Base-by-base conservation (phyloP, 306 rosid species). In the Biancaea sappan region DNA sequence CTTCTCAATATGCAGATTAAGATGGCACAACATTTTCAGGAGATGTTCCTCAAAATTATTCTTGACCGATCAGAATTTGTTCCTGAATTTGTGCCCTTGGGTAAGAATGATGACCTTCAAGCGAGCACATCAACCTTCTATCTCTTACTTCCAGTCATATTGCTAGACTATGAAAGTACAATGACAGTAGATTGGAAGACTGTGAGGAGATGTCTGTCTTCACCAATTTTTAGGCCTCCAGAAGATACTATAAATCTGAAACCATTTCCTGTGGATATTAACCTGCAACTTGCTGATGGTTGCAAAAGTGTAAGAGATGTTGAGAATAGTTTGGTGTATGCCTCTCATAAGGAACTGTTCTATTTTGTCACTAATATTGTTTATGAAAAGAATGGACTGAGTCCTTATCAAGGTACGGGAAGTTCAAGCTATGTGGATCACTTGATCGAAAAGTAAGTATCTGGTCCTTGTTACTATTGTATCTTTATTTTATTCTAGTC, bases 11-110 rank as follows among this genome's bases (percentile, higher is more conserved):
- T 81, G 74, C 91, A 94, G 98, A 90, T 91, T 66, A 71, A 57
- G 80, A 81, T 84, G 84, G 96, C 98, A 24, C 85, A 90, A 74
- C 75, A 77, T n/a, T 91, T 94, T 84, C 98, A 94, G 83, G 95
- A 91, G 83, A 91, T 91, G 96, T 91, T 83, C 78, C 97, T 91
- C 64, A 94, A 88, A 87, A 69, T 91, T 83, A 83, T 88, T 66
- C 94, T 94, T 69, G 97, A 94, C 51, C 88, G 98, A 81, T 63
- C 25, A 63, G 89, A 91, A 77, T 94, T 91, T 75, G 72, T 79
- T 80, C 70, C 86, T 5, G 88, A 88, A 58, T 80, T 54, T 72
- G 90, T 94, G 82, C 79, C 85, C 56, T 76, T 94, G 89, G 89
- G 91, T 84, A 77, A 67, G 64, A 59, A 79, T 51, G 78, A 73